phyloP scores from a whole-genome alignment of 1,284 basidiomycete species.

The Singerocomus inundabilis region DNA sequence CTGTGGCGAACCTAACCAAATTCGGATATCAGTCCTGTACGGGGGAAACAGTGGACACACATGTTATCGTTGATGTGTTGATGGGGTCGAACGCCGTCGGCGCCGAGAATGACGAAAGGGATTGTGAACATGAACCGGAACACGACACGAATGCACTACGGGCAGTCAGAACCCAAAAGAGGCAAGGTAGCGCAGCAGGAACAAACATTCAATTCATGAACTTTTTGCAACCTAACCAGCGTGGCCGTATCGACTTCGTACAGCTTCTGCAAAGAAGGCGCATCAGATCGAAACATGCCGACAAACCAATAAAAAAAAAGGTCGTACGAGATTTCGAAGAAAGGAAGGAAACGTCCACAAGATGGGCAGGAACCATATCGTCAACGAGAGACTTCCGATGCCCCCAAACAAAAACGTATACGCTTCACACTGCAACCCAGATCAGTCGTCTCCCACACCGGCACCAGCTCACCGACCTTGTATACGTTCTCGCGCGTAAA shows the following conservation, averaged over 20 bases:
- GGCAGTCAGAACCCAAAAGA: not conserved
- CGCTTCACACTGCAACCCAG: conserved; percentile 55
- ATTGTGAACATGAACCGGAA: conserved; percentile 69
- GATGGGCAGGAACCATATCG: conserved; percentile 68
- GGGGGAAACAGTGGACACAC: conserved; percentile 28
- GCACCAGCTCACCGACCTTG: conserved; percentile 44
- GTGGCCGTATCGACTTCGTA: conserved; percentile 57
- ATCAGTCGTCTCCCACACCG: conserved; percentile 5
- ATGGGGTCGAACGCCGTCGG: conserved; percentile 63
- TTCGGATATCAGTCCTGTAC: not conserved
- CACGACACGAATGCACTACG: conserved; percentile 61
- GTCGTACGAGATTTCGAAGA: conserved; percentile 54
- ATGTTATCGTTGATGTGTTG: conserved; percentile 62
- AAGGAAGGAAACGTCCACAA: conserved; percentile 70
- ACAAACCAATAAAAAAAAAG: not conserved
- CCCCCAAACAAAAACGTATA: conserved; percentile 67
- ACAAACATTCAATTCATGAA: conserved; percentile 74
- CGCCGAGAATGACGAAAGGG: conserved; percentile 60
- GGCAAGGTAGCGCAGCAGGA: not conserved
- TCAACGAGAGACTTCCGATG: conserved; percentile 62
- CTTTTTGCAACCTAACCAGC: conserved; percentile 68
- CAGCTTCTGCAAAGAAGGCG: conserved; percentile 43
- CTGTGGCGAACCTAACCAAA: conserved; percentile 32
- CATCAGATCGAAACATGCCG: not conserved
- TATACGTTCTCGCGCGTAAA: conserved; percentile 56